Evolutionary conservation across 2,329 filamentous ascomycete species (phyloP), one percentile per base, ranked within the genome.

Genomic region (Diaporthe aspalathi): DNA sequence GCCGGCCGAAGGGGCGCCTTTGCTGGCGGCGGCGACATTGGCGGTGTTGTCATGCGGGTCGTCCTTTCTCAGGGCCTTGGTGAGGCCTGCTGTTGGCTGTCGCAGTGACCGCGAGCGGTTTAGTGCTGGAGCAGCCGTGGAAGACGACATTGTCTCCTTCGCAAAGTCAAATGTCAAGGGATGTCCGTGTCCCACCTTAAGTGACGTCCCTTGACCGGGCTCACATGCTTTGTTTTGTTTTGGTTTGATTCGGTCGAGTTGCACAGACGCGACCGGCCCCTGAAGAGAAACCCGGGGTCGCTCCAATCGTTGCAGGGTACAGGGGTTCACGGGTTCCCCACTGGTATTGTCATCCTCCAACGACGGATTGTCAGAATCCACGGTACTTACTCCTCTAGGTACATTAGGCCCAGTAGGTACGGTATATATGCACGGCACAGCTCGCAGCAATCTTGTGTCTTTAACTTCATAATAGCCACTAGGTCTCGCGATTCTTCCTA

Each of bases 71-170:
- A 54, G 65, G n/a, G 20, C 27, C 50, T 27, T 69, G 66, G 22
- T 35, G n/a, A 68, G 65, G 27, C 72, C 69, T 29, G 72, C 69
- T 45, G 50, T 54, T 7, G 72, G 72, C 45, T 73, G 72, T 20
- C 72, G 53, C 16, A 73, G 57, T 12, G 72, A 73, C 27, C 72
- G 72, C 35, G 69, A 66, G 40, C 72, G 72, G 43, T 57, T 71
- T 50, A 71, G 38, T 16, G 65, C 57, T 20, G 72, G 45, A 17
- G 69, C 66, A 20, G 71, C 50, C 9, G 72, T 49, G 43, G 69
- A 71, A 22, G 69, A 71, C 60, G 72, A 71, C 65, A 71, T 71
- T n/a, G 43, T 29, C 63, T 60, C 47, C 53, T 60, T 38, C 43
- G 22, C 20, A 54, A 9, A 68, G 52, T 47, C 43, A 65, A n/a